Evolutionary conservation across 768 basidiomycete species (phyloP).

Genomic region (Paxillus rubicundulus): DNA sequence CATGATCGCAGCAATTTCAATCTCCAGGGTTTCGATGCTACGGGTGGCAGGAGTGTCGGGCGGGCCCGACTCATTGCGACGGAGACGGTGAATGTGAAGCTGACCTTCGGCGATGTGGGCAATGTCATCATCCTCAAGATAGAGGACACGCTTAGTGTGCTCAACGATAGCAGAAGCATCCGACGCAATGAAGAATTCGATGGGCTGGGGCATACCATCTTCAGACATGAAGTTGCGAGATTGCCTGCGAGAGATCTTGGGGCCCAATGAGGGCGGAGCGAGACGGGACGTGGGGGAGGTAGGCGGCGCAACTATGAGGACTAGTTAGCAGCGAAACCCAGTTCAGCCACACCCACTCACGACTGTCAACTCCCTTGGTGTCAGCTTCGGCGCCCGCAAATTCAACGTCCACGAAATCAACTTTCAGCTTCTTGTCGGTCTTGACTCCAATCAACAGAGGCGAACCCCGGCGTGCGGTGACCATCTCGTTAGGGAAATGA

Average conservation of each 20-base stretch:
- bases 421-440: constrained; percentile 99
- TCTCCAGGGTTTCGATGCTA: constrained; percentile 95
- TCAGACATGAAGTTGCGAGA: constrained; percentile 98
- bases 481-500: constrained; percentile 95
- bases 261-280: constrained; percentile 54
- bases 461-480: constrained; percentile 94
- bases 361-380: constrained; percentile 39
- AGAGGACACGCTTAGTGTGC: constrained; percentile 98
- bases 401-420: constrained; percentile 99
- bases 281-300: constrained; percentile 62
- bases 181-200: constrained; percentile 99
- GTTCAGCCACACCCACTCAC: constrained; percentile 31
- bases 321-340: constrained; percentile 4
- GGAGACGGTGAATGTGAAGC: constrained; percentile 97
- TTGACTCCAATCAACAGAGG: constrained; percentile 97
- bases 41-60: constrained; percentile 65
- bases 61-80: constrained; percentile 75
- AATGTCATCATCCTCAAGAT: constrained; percentile 98
- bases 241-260: constrained; percentile 89
- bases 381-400: constrained; percentile 73
- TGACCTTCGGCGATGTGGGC: constrained; percentile 97
- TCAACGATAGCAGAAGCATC: constrained; percentile 96
- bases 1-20: constrained; percentile 99
- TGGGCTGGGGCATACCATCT: constrained; percentile 96
- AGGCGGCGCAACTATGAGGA: constrained; percentile 40